A percentile compares a stretch with the other conserved stretches of the same genome.
Evolutionary conservation across 1,284 basidiomycete species (phyloP).

Genomic region (Moniliella sp.): DNA sequence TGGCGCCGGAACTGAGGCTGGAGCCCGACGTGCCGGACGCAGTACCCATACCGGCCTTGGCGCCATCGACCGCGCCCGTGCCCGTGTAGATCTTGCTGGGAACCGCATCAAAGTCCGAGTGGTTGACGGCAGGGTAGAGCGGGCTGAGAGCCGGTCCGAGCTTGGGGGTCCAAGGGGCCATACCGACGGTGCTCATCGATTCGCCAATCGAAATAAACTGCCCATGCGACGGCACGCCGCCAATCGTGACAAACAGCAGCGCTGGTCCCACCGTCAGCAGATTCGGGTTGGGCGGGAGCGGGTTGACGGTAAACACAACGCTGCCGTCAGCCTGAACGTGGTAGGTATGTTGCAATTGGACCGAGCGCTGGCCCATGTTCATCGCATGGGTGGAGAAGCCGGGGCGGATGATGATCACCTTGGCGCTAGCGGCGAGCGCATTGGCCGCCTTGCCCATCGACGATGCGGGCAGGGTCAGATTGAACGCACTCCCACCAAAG

Average conservation of each 20-base stretch:
- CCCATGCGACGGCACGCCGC: conserved; percentile 49
- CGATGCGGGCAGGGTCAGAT: conserved; percentile 39
- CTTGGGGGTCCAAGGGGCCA: neutral
- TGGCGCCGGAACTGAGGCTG: neutral
- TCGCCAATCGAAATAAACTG: conserved; percentile 49
- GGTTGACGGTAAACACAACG: conserved; percentile 44
- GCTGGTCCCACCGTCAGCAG: conserved; percentile 62
- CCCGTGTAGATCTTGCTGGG: neutral
- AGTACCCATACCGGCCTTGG: too few relatives aligned
- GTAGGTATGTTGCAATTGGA: conserved; percentile 48
- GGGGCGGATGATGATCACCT: conserved; percentile 56
- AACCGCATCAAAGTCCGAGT: neutral
- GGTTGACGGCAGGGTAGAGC: neutral
- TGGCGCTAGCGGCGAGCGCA: conserved; percentile 45
- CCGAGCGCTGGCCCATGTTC: conserved; percentile 66
- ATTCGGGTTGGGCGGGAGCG: conserved; percentile 29
- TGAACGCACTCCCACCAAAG: conserved; percentile 69
- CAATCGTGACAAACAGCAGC: conserved; percentile 49
- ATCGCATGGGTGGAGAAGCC: conserved; percentile 87
- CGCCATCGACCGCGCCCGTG: too few relatives aligned
- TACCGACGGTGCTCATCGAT: neutral
- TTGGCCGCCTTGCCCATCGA: conserved; percentile 24
- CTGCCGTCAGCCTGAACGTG: conserved; percentile 56
- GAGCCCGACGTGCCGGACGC: too few relatives aligned
- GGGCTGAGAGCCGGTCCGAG: neutral